phyloP scores from a whole-genome alignment of 305 asterid genomes.

The Ilex paraguariensis region DNA sequence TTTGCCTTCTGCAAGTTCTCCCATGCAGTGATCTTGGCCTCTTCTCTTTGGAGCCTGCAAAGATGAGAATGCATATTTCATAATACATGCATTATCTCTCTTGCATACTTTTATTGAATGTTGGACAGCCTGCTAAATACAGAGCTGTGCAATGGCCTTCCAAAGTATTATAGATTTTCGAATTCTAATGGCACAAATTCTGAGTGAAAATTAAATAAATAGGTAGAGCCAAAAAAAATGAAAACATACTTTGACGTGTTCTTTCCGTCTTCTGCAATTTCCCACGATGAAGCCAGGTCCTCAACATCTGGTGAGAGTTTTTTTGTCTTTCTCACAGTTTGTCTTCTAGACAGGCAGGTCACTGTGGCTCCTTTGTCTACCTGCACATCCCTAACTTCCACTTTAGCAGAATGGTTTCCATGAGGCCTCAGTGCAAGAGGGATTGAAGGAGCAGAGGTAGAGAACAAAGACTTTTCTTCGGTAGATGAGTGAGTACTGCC shows the following conservation, averaged over 20 bases:
- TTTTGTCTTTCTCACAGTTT: conserved; percentile 24
- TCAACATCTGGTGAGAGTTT: conserved; percentile 22
- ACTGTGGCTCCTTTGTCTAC: conserved; percentile 66
- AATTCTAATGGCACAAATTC: too few relatives aligned
- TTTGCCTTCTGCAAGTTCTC: conserved; percentile 82
- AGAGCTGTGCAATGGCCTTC: too few relatives aligned
- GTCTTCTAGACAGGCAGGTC: conserved; percentile 35
- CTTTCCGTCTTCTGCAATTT: conserved; percentile 34
- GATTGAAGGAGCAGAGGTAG: conserved; percentile 30
- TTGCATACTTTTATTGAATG: conserved; percentile 1
- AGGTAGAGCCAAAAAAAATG: background rate
- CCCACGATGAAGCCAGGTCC: conserved; percentile 36
- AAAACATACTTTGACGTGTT: conserved; percentile 43
- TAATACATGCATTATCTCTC: background rate
- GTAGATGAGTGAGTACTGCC: conserved; percentile 61
- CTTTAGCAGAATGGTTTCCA: conserved; percentile 27
- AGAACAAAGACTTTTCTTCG: conserved; percentile 41
- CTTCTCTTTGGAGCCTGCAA: conserved; percentile 51
- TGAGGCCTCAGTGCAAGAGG: conserved; percentile 21
- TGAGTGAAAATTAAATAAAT: too few relatives aligned
- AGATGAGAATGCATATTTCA: conserved; percentile 1
- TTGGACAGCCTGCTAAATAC: too few relatives aligned
- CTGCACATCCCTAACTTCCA: conserved; percentile 79
- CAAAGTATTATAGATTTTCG: too few relatives aligned
- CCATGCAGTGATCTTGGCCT: conserved; percentile 72